These are phyloP conservation scores for Cochliopodium minus DNA, from an alignment of 208 protist genomes.

Conservation along the genomic window DNA sequence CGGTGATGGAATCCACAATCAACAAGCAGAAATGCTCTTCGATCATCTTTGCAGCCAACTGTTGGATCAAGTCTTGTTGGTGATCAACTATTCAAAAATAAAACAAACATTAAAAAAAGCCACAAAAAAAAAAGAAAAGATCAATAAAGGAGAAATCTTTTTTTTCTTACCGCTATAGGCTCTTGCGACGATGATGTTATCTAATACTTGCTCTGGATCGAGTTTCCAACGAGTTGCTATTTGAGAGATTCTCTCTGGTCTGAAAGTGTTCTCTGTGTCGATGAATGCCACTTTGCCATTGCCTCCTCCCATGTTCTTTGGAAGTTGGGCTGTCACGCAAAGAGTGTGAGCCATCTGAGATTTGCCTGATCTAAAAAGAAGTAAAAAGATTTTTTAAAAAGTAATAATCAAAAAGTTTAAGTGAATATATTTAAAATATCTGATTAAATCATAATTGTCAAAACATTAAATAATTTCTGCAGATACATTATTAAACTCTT, in stretches of 20 bases:
- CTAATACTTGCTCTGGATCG: constrained; percentile 61
- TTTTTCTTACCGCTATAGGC: constrained; percentile 75
- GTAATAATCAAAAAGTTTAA: constrained; percentile 4
- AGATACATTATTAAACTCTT: no score
- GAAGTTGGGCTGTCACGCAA: constrained; percentile 85
- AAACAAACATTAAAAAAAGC: no score
- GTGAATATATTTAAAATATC: no score
- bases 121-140: no score
- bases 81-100: no score
- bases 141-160: no score
- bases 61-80: constrained; percentile 62
- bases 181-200: constrained; percentile 88
- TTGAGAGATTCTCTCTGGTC: constrained; percentile 77
- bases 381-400: constrained; percentile 40
- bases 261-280: constrained; percentile 94
- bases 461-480: no score
- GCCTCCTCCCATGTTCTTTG: constrained; percentile 59
- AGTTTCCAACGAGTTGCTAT: constrained; percentile 85
- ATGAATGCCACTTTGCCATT: constrained; percentile 82
- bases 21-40: constrained; percentile 50
- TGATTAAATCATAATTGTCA: no score
- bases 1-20: constrained; percentile 95
- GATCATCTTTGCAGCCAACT: constrained; percentile 26
- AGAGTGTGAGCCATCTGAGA: constrained; percentile 91
- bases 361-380: constrained; percentile 95